phyloP scores from a whole-genome alignment of 2,329 filamentous ascomycete species.

The Monosporascus sp. region DNA sequence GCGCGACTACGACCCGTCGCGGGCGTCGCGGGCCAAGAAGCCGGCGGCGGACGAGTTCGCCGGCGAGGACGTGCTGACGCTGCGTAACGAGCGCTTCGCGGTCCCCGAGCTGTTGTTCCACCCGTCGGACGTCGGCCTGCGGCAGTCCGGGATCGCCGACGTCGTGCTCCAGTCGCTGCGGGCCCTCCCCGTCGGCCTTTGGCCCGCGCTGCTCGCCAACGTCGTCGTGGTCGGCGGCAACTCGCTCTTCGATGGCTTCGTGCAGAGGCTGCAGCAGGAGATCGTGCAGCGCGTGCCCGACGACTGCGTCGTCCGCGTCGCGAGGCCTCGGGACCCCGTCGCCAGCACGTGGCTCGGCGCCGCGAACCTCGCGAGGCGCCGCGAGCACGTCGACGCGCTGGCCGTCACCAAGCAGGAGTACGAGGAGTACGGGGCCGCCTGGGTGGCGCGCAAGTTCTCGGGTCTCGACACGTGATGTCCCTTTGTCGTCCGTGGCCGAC shows the following conservation, averaged over 20 bases:
- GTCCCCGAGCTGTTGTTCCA: slow-evolving; percentile 88
- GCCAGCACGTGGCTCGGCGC: slow-evolving; percentile 81
- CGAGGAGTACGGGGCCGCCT: slow-evolving; percentile 72
- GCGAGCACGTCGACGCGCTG: slow-evolving; percentile 60
- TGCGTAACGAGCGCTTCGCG: slow-evolving; percentile 87
- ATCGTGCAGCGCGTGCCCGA: slow-evolving; percentile 66
- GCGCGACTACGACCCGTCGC: slow-evolving; percentile 68
- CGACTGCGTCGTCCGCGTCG: slow-evolving; percentile 72
- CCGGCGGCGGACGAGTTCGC: slow-evolving; percentile 34
- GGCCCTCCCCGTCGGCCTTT: slow-evolving; percentile 71
- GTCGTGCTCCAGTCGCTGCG: slow-evolving; percentile 75
- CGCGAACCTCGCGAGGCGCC: slow-evolving; percentile 68
- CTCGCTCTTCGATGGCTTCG: slow-evolving; percentile 71
- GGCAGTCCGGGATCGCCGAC: slow-evolving; percentile 75
- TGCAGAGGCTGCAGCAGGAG: slow-evolving; percentile 71
- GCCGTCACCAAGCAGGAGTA: slow-evolving; percentile 87
- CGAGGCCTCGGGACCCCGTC: slow-evolving; percentile 65
- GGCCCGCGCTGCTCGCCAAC: slow-evolving; percentile 79
- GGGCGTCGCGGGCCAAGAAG: slow-evolving; percentile 47
- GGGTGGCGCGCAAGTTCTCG: slow-evolving; percentile 68
- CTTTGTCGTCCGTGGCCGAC: not conserved
- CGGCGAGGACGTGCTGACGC: slow-evolving; percentile 74
- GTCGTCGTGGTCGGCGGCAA: slow-evolving; percentile 87
- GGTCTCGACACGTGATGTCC: slow-evolving; percentile 23
- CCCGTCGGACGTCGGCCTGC: slow-evolving; percentile 78